Conservation (phyloP, 176 grass and related monocot genomes). For the Carex cristatella region DNA sequence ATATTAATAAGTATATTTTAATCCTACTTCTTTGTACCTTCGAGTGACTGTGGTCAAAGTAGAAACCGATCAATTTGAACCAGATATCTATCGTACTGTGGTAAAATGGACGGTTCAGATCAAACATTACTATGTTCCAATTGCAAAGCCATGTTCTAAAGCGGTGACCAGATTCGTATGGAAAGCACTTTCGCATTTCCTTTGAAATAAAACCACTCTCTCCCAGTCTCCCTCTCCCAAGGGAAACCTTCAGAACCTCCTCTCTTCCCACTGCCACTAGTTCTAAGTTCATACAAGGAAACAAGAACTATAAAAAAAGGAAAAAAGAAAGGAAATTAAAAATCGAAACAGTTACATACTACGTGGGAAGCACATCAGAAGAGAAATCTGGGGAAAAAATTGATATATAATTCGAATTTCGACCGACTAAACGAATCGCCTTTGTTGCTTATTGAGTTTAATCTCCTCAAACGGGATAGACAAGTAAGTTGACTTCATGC, state of each 20-base stretch:
- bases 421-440: not conserved
- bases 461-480: not conserved
- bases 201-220: not conserved
- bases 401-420: not conserved
- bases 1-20: too few relatives aligned
- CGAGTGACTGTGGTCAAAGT: too few relatives aligned
- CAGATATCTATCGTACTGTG: not conserved
- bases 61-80: too few relatives aligned
- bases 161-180: not conserved
- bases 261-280: not conserved
- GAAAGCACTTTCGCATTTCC: not conserved
- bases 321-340: not conserved
- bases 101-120: not conserved
- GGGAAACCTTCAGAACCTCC: not conserved
- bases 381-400: not conserved
- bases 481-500: slow-evolving; percentile 4
- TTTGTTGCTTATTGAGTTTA: not conserved
- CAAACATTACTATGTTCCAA: not conserved
- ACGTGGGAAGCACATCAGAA: not conserved
- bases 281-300: not conserved
- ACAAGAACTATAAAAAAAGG: not conserved
- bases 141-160: not conserved
- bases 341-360: not conserved
- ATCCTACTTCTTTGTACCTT: too few relatives aligned
- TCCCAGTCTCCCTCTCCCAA: too few relatives aligned